Evolutionary conservation across 2,329 filamentous ascomycete species (phyloP).

Genomic region (Plectosphaerella plurivora): DNA sequence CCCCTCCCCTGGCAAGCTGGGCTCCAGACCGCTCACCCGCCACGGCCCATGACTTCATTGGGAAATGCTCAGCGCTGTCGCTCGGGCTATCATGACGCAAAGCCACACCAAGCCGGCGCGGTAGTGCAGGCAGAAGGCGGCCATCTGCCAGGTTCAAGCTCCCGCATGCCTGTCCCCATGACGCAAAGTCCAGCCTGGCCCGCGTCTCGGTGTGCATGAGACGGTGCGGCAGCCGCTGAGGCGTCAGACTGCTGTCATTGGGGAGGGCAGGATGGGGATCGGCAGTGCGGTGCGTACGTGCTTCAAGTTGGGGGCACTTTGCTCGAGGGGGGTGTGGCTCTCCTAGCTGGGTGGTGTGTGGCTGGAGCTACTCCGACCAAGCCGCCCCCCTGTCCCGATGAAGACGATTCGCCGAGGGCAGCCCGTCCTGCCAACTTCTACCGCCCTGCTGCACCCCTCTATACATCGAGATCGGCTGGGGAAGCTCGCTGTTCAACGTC

Average conservation of each 20-base stretch:
- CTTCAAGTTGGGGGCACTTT: too few species aligned
- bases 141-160: not conserved
- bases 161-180: constrained; percentile 5
- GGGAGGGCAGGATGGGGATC: not conserved
- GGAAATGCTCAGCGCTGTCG: constrained; percentile 3
- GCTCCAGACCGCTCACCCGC: constrained; percentile 9
- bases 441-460: not conserved
- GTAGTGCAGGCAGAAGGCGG: not conserved
- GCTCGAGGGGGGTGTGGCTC: not conserved
- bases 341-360: not conserved
- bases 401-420: not conserved
- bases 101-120: constrained; percentile 9
- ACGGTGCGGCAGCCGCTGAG: constrained; percentile 11
- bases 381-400: not conserved
- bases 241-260: constrained; percentile 8
- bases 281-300: not conserved
- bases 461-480: not conserved
- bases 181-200: constrained; percentile 6
- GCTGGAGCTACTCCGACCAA: not conserved
- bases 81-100: constrained; percentile 14
- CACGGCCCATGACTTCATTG: constrained; percentile 13
- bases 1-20: not conserved
- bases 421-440: not conserved
- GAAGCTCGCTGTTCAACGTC: not conserved
- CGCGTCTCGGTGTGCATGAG: constrained; percentile 2